Percentiles rank a stretch among this genome's conserved stretches.
Evolutionary conservation across 305 asterid species (phyloP).

Genomic region (Lippia alba): DNA sequence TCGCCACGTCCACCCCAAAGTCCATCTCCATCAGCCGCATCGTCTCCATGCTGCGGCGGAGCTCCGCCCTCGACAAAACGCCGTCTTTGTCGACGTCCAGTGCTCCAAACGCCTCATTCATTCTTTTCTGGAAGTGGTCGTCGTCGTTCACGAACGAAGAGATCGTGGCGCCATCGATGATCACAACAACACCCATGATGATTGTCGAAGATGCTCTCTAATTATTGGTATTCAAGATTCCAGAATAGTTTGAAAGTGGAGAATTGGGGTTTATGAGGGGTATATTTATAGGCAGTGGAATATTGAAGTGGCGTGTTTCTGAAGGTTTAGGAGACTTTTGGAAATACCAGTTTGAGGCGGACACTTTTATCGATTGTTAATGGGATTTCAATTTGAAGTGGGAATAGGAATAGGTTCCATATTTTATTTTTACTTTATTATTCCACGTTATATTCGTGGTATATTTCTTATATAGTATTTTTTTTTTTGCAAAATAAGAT

Average conservation of each 20-base stretch:
- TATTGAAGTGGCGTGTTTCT: too few relatives aligned
- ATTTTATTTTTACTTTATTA: too few relatives aligned
- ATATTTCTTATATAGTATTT: too few relatives aligned
- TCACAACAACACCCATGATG: constrained; percentile 80
- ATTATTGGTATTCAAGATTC: not conserved
- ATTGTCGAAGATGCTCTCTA: not conserved
- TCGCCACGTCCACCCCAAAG: constrained; percentile 75
- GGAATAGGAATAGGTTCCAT: too few relatives aligned
- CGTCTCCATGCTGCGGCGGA: constrained; percentile 80
- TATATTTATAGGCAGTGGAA: too few relatives aligned
- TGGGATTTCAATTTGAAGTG: too few relatives aligned
- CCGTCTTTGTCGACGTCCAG: constrained; percentile 87
- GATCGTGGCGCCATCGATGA: constrained; percentile 90
- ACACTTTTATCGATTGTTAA: too few relatives aligned
- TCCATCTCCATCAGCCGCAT: constrained; percentile 73
- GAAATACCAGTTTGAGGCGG: too few relatives aligned
- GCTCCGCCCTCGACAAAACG: constrained; percentile 80
- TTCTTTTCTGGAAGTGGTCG: constrained; percentile 55
- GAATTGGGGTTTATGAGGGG: not conserved
- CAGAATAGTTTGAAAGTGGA: not conserved
- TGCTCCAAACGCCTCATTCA: constrained; percentile 61
- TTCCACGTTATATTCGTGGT: too few relatives aligned
- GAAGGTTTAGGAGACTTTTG: too few relatives aligned
- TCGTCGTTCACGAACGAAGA: constrained; percentile 69
- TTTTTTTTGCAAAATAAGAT: too few relatives aligned